phyloP scores from a whole-genome alignment of 306 rosid species.

The Dryas alaskensis region DNA sequence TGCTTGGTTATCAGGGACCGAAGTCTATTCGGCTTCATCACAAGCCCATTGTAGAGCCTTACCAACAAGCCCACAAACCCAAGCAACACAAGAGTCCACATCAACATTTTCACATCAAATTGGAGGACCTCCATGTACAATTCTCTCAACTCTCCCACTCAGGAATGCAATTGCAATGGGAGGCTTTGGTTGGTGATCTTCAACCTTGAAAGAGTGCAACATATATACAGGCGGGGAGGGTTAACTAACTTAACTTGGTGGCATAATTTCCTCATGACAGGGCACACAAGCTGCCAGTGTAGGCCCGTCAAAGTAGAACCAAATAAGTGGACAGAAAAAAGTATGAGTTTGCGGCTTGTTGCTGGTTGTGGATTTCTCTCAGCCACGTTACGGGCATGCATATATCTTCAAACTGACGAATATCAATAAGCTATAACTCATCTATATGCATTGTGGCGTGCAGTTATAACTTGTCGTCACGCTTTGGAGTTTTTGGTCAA shows the following conservation, averaged over 20 bases:
- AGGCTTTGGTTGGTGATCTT: background rate
- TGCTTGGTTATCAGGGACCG: constrained; percentile 36
- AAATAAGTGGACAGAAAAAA: background rate
- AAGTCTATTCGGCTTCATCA: constrained; percentile 36
- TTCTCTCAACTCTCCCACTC: too few species aligned
- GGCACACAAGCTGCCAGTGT: too few species aligned
- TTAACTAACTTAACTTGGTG: too few species aligned
- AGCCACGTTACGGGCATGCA: background rate
- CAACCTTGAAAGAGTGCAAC: background rate
- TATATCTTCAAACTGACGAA: background rate
- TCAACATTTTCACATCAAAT: background rate
- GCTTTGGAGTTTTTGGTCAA: too few species aligned
- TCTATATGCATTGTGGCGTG: background rate
- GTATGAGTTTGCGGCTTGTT: background rate
- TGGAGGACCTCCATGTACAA: constrained; percentile 4
- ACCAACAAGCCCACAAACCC: constrained; percentile 13
- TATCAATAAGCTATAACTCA: background rate
- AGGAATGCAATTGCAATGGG: too few species aligned
- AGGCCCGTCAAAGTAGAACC: background rate
- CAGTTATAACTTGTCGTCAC: background rate
- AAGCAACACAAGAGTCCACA: background rate
- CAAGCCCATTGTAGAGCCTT: constrained; percentile 15
- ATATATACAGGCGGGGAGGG: background rate
- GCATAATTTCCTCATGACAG: too few species aligned
- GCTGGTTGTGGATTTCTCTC: too few species aligned